Percentiles rank a stretch among this genome's conserved stretches.
Conservation (phyloP, 1,284 basidiomycete species). For the Ceratobasidium sp. region DNA sequence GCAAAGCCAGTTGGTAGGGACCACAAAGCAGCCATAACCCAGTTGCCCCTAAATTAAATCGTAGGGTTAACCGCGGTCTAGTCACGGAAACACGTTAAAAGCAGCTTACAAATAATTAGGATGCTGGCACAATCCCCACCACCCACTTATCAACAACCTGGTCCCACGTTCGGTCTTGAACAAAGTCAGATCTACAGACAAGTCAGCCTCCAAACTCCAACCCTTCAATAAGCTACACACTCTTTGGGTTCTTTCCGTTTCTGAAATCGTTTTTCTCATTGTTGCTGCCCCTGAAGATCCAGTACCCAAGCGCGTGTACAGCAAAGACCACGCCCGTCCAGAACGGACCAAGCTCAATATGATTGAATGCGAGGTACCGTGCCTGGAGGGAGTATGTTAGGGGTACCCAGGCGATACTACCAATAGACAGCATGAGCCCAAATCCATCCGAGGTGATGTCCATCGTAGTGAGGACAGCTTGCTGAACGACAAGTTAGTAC, state of each 20-base stretch:
- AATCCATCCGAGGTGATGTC: conserved; percentile 98
- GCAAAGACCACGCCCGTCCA: conserved; percentile 67
- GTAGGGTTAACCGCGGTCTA: background rate
- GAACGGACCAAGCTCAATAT: conserved; percentile 76
- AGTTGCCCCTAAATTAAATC: conserved; percentile 66
- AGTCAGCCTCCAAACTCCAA: conserved; percentile 14
- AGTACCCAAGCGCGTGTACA: conserved; percentile 82
- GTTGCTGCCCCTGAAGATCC: conserved; percentile 90
- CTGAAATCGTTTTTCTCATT: conserved; percentile 96
- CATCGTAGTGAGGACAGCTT: conserved; percentile 93
- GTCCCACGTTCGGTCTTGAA: conserved; percentile 87
- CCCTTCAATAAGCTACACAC: conserved; percentile 46
- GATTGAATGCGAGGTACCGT: conserved; percentile 89
- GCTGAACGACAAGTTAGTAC: conserved; percentile 44
- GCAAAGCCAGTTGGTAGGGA: conserved; percentile 91
- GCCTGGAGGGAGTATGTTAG: conserved; percentile 95
- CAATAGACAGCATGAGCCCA: conserved; percentile 97
- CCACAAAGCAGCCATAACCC: conserved; percentile 92
- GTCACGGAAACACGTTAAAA: background rate
- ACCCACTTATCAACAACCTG: conserved; percentile 91
- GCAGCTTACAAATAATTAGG: conserved; percentile 85
- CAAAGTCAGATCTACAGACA: conserved; percentile 66
- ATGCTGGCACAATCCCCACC: conserved; percentile 96
- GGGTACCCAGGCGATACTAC: conserved; percentile 94
- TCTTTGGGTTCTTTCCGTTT: conserved; percentile 93